Base-by-base conservation (phyloP, 768 basidiomycete genomes). In the Basidioascus undulatus region DNA sequence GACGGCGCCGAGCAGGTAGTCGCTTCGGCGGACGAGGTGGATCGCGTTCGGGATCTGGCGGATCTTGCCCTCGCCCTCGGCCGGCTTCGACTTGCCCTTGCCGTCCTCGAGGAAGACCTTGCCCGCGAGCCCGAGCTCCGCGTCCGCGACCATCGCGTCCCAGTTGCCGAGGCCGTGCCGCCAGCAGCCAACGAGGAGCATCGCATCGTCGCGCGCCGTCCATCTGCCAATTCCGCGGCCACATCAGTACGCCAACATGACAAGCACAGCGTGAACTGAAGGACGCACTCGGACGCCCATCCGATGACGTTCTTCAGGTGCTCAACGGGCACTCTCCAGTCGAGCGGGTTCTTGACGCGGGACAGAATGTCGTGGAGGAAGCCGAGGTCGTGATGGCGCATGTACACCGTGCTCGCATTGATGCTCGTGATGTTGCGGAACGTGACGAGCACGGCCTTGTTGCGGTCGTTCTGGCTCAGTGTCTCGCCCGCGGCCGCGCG, bases 71-170 rank as follows among this genome's bases (percentile, higher is more conserved):
- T 31, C 31, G 16, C 10, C 41, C 11, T 49, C 47, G 30, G 40
- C 40, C 15, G 74, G 61, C 51, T 86, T 53, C 32, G 52, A 45
- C 46, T 57, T 55, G 16, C 40, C 51, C 20, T 94, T 96, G 51
- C 78, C 81, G 57, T 94, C 87, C 55, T 94, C 92, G 39, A 98
- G 66, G 72, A 94, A 96, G 63, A 98, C 89, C 56, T 94, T 94
- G 57, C 77, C 83, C 2, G 72, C 69, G 12, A 98, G 66, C 2
- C 73, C 72, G 11, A 98, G 72, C 44, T 70, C 70, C 11, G 70
- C 57, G 55, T 98, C 92, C 60, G 86, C 81, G 42, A 72, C 70
- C 67, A 96, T 96, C 20, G 70, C 68, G 54, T 96, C 92, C 92
- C 92, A 98, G 53, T 78, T 81, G 12, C 87, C 89, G 55, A 96